Conservation (phyloP, 345 rosid species). For the Hevea brasiliensis region DNA sequence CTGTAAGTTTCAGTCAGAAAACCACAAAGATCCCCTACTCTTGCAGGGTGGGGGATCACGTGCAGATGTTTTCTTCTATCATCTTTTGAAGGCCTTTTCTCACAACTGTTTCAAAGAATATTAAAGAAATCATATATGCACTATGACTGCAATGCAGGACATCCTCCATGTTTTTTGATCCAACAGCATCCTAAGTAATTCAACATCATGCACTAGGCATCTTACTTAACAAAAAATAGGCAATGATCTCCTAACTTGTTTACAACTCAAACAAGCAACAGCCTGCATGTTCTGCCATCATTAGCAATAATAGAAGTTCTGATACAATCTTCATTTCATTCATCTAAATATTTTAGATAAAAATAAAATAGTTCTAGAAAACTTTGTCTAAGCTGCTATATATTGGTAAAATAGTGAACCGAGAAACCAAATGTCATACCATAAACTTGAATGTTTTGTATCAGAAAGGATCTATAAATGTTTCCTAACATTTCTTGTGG, state of each 20-base stretch:
- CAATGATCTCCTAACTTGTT: not conserved
- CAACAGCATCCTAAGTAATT: not conserved
- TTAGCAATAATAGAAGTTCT: not conserved
- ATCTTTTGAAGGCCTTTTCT: not conserved
- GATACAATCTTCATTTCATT: not conserved
- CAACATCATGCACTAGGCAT: not conserved
- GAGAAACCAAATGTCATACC: not conserved
- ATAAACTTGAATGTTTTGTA: too few relatives aligned
- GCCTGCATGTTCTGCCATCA: not conserved
- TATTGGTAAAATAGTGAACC: not conserved
- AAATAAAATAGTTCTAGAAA: not conserved
- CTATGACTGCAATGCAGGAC: not conserved
- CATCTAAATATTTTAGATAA: not conserved
- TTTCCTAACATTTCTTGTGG: not conserved
- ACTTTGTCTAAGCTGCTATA: not conserved
- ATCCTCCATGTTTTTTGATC: not conserved
- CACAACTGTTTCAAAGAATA: not conserved
- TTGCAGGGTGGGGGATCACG: not conserved
- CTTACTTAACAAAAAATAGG: not conserved
- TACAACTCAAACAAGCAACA: not conserved
- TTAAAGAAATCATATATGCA: not conserved
- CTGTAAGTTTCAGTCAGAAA: constrained; percentile 25
- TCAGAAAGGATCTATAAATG: not conserved
- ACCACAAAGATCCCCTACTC: not conserved
- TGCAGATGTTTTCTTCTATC: not conserved